Base-by-base conservation (phyloP, 2,329 filamentous ascomycete species). In the Monosporascus sp. region DNA sequence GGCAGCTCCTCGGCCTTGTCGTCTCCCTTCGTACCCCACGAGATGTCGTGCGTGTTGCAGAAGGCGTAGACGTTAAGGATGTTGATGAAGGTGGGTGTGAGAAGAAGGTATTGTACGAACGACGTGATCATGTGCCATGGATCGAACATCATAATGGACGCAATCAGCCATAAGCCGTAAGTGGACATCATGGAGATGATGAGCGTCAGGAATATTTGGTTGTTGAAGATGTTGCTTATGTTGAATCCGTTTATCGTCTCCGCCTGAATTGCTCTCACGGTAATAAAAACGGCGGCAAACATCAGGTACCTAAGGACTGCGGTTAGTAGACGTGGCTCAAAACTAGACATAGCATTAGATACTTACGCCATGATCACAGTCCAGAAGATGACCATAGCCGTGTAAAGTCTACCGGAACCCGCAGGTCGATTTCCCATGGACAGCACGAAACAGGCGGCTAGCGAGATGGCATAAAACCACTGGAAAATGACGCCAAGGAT, bases 121-220 rank as follows among this genome's bases (percentile, higher is more conserved):
- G 88, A 86, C n/a, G 94, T 97, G 70, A 96, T 81, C 91, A 99
- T 97, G 75, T 99, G 94, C 93, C 94, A 99, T 4, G 94, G 94
- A 70, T 99, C 94, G 71, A 97, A 85, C 85, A 97, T 97, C 61
- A 99, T 78, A 60, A 99, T 79, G 8, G 91, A 96, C 0, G 91
- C 88, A 49, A 99, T 74, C 55, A 97, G 81, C 88, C 92, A 99
- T 65, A 99, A 86, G 57, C 95, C 80, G 68, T 94, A 99, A 0
- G 94, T 99, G 11, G 91, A 94, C 64, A 89, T 82, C 65, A 97
- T 82, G 1, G 92, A 97, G 50, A 99, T 85, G 63, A 99, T 94
- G 58, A 99, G 81, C 37, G 91, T 95, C 72, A 94, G 91, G 75
- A 99, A 97, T 54, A 95, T 84, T 58, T 84, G 79, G 70, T 99